These are phyloP conservation scores for Rhododendron kiyosumense DNA, from an alignment of 148 eudicot species.

Conservation along the genomic window DNA sequence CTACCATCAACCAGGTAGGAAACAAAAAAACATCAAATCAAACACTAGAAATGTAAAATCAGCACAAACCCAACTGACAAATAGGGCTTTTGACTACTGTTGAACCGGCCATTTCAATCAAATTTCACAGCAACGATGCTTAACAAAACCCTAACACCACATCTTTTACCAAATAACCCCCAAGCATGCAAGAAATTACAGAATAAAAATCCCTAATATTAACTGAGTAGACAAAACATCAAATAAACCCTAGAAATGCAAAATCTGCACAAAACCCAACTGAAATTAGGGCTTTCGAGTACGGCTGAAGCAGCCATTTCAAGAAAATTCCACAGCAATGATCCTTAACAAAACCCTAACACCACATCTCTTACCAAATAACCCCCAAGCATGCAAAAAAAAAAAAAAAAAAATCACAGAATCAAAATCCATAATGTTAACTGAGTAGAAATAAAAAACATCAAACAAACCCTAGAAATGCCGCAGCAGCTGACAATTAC, in stretches of 20 bases:
- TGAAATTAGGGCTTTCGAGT: background rate
- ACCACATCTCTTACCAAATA: background rate
- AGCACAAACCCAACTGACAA: background rate
- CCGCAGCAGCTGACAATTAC: slow-evolving; percentile 20
- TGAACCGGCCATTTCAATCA: background rate
- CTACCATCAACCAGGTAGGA: background rate
- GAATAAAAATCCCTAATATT: background rate
- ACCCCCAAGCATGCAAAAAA: background rate
- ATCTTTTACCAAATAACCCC: background rate
- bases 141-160: background rate
- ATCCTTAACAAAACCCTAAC: background rate
- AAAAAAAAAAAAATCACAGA: background rate
- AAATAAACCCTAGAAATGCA: background rate
- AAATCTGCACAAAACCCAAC: background rate
- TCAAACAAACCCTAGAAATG: background rate
- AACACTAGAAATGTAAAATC: background rate
- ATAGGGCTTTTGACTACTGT: background rate
- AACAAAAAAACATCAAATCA: too few species aligned
- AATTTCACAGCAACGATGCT: background rate
- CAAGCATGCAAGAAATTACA: background rate
- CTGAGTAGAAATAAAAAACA: too few species aligned
- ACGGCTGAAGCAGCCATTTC: background rate
- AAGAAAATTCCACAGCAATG: background rate
- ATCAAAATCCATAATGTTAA: background rate
- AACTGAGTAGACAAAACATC: background rate